A percentile compares a stretch with the other conserved stretches of the same genome.
Conservation (phyloP, 2,329 filamentous ascomycete species). For the Camillea tinctor region DNA sequence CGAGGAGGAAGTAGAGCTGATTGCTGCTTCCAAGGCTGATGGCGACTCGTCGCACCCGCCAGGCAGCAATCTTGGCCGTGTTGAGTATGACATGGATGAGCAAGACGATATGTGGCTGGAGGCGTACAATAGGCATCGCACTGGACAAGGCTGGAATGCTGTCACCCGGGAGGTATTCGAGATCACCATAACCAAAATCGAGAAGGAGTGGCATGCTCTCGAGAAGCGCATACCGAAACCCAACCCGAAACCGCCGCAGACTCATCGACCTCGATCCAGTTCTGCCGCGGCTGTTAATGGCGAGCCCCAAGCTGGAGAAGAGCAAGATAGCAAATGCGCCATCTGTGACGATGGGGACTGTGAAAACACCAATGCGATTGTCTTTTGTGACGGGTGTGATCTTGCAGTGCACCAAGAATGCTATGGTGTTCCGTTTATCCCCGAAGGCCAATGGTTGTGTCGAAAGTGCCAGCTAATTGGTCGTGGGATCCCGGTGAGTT, state of each 20-base stretch:
- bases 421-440: slow-evolving; percentile 97
- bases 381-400: slow-evolving; percentile 98
- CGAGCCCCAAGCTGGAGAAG: slow-evolving; percentile 82
- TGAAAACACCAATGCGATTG: slow-evolving; percentile 98
- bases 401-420: slow-evolving; percentile 97
- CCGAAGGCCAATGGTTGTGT: slow-evolving; percentile 97
- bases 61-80: slow-evolving; percentile 65
- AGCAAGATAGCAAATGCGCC: slow-evolving; percentile 95
- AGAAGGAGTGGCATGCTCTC: slow-evolving; percentile 96
- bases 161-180: slow-evolving; percentile 95
- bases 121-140: slow-evolving; percentile 74
- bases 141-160: slow-evolving; percentile 69
- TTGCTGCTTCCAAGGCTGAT: slow-evolving; percentile 49
- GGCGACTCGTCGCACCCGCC: slow-evolving; percentile 49
- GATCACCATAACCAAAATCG: slow-evolving; percentile 97
- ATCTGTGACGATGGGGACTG: slow-evolving; percentile 99
- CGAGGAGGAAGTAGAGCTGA: slow-evolving; percentile 58
- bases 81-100: slow-evolving; percentile 99
- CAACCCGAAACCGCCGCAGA: slow-evolving; percentile 93
- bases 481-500: slow-evolving; percentile 75
- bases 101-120: slow-evolving; percentile 97
- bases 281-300: slow-evolving; percentile 95
- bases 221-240: slow-evolving; percentile 97
- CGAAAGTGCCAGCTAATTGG: slow-evolving; percentile 95
- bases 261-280: slow-evolving; percentile 86